Conservation (phyloP, 2,329 filamentous ascomycete genomes). For the Neonectria hederae region DNA sequence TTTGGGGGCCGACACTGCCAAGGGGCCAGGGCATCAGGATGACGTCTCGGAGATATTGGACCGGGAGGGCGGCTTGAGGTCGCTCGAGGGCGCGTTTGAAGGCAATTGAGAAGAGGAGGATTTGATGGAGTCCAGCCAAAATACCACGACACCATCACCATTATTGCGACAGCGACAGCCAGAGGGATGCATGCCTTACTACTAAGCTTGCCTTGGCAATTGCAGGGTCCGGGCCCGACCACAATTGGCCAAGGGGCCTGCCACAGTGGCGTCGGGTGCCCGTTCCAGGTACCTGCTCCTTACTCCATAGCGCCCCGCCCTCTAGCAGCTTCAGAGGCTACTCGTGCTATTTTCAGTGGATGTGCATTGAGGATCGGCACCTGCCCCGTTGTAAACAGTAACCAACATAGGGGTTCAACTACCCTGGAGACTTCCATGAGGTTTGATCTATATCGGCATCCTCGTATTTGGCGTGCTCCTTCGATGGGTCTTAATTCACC, state of each 20-base stretch:
- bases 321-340: slow-evolving; percentile 17
- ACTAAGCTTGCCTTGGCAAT: slow-evolving; percentile 26
- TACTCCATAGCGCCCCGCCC: slow-evolving; percentile 12
- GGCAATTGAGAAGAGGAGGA: slow-evolving; percentile 28
- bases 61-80: slow-evolving; percentile 17
- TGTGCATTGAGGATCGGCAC: slow-evolving; percentile 20
- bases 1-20: not conserved
- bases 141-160: slow-evolving; percentile 37
- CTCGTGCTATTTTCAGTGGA: slow-evolving; percentile 15
- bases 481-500: not conserved
- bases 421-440: slow-evolving; percentile 11
- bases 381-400: slow-evolving; percentile 10
- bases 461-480: not conserved
- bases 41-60: slow-evolving; percentile 10
- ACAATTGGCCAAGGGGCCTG: slow-evolving; percentile 19
- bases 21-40: slow-evolving; percentile 22
- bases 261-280: slow-evolving; percentile 17
- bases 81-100: slow-evolving; percentile 27
- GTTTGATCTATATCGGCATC: slow-evolving; percentile 16
- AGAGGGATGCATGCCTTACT: slow-evolving; percentile 18
- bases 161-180: slow-evolving; percentile 34
- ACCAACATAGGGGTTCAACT: slow-evolving; percentile 23
- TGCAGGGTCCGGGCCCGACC: slow-evolving; percentile 19
- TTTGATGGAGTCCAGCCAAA: slow-evolving; percentile 25
- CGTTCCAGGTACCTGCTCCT: slow-evolving; percentile 18